Evolutionary conservation across 805 yeast genomes (phyloP), one percentile per base, ranked within the genome.

Genomic region (Ogataea thermomethanolica): DNA sequence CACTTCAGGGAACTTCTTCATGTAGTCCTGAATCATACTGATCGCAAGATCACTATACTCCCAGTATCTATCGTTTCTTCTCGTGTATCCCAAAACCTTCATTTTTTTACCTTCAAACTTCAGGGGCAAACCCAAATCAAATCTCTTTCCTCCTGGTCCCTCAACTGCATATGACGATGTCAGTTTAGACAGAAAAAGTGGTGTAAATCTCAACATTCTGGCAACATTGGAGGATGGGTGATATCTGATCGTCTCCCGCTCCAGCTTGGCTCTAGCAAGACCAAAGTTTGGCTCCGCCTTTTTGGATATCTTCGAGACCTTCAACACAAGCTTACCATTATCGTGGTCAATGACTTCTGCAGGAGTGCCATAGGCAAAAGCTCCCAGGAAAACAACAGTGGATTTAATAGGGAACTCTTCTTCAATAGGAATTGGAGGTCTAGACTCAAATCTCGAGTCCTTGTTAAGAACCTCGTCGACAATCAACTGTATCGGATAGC

Each of bases 51-150:
- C 79, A 48, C 95, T 84, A 61, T 70, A 93, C 51, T 81, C 88
- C 99, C 99, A 93, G 15, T 79, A 81, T 36, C 71, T 70, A 20
- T 69, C 74, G 29, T 64, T 68, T 54, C 81, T 79, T 44, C 80
- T 74, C 1, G 96, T 79, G 65, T 79, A 91, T 4, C 98, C 99
- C 47, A 90, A 70, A 3, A 87, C 98, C 62, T 91, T 91, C 54
- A 77, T 74, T 51, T 88, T 78, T 44, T 78, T 76, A 15, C 77
- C 76, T 49, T 90, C 96, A 62, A 81, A 84, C 64, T 90, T 90
- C 60, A 93, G 70, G 42, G 83, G 85, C 48, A 93, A 68, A 14
- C 98, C 98, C 53, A 93, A 69, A 56, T 90, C 84, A 8, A 71
- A 54, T 48, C 74, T 73, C 48, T 67, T 75, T 15, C 74, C 74